Evolutionary conservation across 1,139 yeast genomes (phyloP).

Genomic region (Meyerozyma smithsonii): DNA sequence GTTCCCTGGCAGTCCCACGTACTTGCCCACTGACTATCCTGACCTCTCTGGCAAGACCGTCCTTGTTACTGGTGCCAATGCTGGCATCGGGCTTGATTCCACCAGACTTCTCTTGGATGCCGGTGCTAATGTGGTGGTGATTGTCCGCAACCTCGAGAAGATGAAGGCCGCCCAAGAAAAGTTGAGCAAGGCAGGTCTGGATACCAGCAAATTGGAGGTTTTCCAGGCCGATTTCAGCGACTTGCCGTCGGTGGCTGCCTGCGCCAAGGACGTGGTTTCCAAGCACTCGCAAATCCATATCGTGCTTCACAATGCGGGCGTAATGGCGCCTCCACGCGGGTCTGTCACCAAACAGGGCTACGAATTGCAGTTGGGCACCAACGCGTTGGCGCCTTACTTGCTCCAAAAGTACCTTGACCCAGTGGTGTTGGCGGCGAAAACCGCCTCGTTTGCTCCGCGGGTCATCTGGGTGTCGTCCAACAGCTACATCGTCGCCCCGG

Average conservation of each 20-base stretch:
- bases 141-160: conserved; percentile 32
- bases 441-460: conserved; percentile 18
- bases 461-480: conserved; percentile 46
- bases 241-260: conserved; percentile 38
- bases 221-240: conserved; percentile 39
- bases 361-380: conserved; percentile 46
- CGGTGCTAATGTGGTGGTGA: conserved; percentile 38
- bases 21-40: conserved; percentile 25
- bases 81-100: conserved; percentile 44
- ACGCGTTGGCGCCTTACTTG: conserved; percentile 46
- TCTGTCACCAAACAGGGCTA: conserved; percentile 35
- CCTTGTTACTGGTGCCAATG: conserved; percentile 42
- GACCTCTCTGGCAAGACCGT: conserved; percentile 38
- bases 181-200: conserved; percentile 16
- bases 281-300: conserved; percentile 10
- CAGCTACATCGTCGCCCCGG: conserved; percentile 31
- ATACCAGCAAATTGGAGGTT: conserved; percentile 12
- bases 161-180: conserved; percentile 27
- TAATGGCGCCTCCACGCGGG: conserved; percentile 38
- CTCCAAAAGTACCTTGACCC: conserved; percentile 43
- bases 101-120: conserved; percentile 26
- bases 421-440: conserved; percentile 24
- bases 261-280: conserved; percentile 26
- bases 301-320: conserved; percentile 25
- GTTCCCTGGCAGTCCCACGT: neutral